These are phyloP conservation scores for Fennellomyces sp. DNA, from an alignment of 371 early-diverging fungal species.

Conservation along the genomic window DNA sequence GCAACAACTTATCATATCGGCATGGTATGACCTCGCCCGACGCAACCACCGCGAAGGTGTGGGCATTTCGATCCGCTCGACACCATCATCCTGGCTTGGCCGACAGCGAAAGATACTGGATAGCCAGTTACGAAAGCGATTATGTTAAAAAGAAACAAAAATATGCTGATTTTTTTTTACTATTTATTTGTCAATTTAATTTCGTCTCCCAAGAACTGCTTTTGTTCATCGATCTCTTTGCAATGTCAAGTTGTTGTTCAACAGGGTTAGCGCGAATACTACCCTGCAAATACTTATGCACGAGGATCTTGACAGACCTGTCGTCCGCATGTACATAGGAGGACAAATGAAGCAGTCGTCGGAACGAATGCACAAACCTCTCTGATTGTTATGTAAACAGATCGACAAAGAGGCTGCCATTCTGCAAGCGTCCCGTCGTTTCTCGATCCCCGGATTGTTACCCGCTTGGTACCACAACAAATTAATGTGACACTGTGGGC, in stretches of 20 bases:
- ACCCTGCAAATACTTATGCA: too few relatives aligned
- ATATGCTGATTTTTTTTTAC: constrained; percentile 26
- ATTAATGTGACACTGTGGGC: too few relatives aligned
- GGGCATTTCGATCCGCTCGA: constrained; percentile 48
- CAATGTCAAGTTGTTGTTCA: not conserved
- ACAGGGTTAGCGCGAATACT: too few relatives aligned
- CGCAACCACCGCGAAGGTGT: constrained; percentile 60
- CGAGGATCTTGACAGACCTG: too few relatives aligned
- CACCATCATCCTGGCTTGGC: constrained; percentile 78
- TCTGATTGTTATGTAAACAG: constrained; percentile 1
- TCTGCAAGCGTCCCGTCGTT: too few relatives aligned
- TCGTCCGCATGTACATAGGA: too few relatives aligned
- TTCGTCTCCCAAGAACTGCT: not conserved
- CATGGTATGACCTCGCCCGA: constrained; percentile 73
- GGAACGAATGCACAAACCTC: too few relatives aligned
- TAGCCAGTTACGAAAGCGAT: constrained; percentile 59
- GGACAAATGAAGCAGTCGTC: too few relatives aligned
- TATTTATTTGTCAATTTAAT: not conserved
- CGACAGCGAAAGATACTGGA: constrained; percentile 68
- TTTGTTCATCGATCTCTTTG: not conserved
- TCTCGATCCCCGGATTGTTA: too few relatives aligned
- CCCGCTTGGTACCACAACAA: too few relatives aligned
- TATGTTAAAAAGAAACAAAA: constrained; percentile 11
- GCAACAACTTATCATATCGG: constrained; percentile 72
- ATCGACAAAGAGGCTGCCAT: too few relatives aligned